Evolutionary conservation across 2,329 filamentous ascomycete species (phyloP), one percentile per base, ranked within the genome.

Genomic region (Phialophora expanda): DNA sequence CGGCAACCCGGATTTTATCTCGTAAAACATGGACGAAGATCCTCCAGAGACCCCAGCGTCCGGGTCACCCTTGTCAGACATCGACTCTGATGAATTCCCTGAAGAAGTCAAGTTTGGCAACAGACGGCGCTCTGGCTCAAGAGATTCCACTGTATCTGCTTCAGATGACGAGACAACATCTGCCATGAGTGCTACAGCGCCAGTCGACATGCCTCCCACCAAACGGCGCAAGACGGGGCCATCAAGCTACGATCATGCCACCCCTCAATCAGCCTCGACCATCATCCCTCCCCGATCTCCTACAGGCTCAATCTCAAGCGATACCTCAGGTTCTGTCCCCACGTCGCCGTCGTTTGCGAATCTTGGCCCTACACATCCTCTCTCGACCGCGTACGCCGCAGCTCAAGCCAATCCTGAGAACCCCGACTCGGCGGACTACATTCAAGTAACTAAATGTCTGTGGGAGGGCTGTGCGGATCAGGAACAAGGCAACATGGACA

Each of bases 241-340:
- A 64, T 74, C 78, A 4, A 76, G 78, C 24, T 82, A 80, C 75
- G 80, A 82, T 69, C 76, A 78, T 67, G 83, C 84, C 24, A 86
- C 84, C 2, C 84, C 84, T 11, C 76, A 82, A 38, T 82, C 80
- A 41, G 68, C 63, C 22, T 67, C 60, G 20, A 70, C 68, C 8
- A 75, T 76, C 5, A 72, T 77, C 22, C 72, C 74, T 20, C 72
- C 77, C 24, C 76, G 79, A 30, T 84, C 66, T 78, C 87, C 77
- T 77, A 85, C 71, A 80, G 87, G 87, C 59, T 90, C 93, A 61
- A 89, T 98, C 66, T 97, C 93, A 7, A 92, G 91, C 61, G 95
- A 99, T 78, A 96, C 91, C 57, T 93, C 91, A 38, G 92, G 92
- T 77, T 93, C 92, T 64, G 87, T 93, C 56, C 91, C 91, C 28